Evolutionary conservation across 306 rosid genomes (phyloP), one percentile per base, ranked within the genome.

Genomic region (Cucurbita maxima): DNA sequence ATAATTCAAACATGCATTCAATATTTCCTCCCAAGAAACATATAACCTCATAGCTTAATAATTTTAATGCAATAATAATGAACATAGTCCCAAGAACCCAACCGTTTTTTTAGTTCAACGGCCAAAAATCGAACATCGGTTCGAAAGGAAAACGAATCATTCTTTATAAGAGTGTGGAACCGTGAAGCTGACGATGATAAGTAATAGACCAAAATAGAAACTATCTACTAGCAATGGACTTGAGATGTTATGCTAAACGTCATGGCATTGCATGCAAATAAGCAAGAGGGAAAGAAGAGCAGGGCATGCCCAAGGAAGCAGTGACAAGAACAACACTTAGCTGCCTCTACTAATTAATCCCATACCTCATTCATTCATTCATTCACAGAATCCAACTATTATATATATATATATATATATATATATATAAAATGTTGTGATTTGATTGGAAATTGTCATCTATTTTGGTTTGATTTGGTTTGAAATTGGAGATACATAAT

Each of bases 301-400:
- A 11, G 43, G 58, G 82, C 75, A 78, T 79, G 79, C 79, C 79
- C 73, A 79, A 72, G 76, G 75, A 82, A 80, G 82, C 80, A 77
- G 84, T 74, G 84, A 84, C 86, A 75, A 79, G 79, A 84, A 67
- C 82, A 78, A 78, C 81, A 82, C 47, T 44, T 61, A 43, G 47
- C 47, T 43, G 10, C 47, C 7, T 43, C 47, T 44, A 30, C 34
- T 30, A 44, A 44, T 44, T 44, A 5, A 44, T 44, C 48, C 48
- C 10, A 44, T 53, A 40, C 51, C 2, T 30, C 34, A 30, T 30
- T 30, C 34, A 2, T 30, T 30, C 34, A 30, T 30, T 30, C 34
- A 30, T 30, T 30, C 34, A 25, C 30, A 30, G 34, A 30, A 30
- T 30, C 34, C 34, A 30, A 30, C 34, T 30, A 25, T 25, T 1